These are phyloP conservation scores for Neostapfia colusana DNA, from an alignment of 176 grass and related monocot genomes.

Conservation along the genomic window DNA sequence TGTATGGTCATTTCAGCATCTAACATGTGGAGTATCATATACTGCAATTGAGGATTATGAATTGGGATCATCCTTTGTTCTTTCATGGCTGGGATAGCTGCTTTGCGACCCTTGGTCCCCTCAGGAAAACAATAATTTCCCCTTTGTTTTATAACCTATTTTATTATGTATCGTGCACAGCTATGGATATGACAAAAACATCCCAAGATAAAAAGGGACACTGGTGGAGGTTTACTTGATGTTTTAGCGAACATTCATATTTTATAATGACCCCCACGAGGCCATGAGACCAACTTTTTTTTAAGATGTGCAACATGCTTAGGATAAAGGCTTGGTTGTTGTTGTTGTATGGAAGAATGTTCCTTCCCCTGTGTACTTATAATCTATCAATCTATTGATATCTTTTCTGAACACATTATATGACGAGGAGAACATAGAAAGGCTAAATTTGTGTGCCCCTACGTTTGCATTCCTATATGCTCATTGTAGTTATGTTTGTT, in stretches of 20 bases:
- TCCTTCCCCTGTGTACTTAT: not conserved
- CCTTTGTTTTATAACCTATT: not conserved
- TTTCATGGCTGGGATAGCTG: not conserved
- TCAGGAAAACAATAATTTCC: not conserved
- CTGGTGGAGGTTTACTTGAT: constrained; percentile 11
- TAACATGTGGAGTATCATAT: constrained; percentile 5
- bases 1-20: not conserved
- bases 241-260: not conserved
- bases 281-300: not conserved
- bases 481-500: not conserved
- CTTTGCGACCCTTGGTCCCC: not conserved
- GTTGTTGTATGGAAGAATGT: not conserved
- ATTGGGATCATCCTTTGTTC: not conserved
- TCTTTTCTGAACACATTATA: not conserved
- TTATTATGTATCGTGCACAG: constrained; percentile 18
- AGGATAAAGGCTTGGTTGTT: no score
- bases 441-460: not conserved
- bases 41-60: constrained; percentile 10
- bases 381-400: not conserved
- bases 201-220: not conserved
- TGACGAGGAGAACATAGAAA: not conserved
- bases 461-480: constrained; percentile 4
- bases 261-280: not conserved
- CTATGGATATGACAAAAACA: not conserved
- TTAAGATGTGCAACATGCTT: no score